A percentile compares a stretch with the other conserved stretches of the same genome.
Evolutionary conservation across 139 green algal genomes (phyloP).

Genomic region (Zygnema cylindricum): DNA sequence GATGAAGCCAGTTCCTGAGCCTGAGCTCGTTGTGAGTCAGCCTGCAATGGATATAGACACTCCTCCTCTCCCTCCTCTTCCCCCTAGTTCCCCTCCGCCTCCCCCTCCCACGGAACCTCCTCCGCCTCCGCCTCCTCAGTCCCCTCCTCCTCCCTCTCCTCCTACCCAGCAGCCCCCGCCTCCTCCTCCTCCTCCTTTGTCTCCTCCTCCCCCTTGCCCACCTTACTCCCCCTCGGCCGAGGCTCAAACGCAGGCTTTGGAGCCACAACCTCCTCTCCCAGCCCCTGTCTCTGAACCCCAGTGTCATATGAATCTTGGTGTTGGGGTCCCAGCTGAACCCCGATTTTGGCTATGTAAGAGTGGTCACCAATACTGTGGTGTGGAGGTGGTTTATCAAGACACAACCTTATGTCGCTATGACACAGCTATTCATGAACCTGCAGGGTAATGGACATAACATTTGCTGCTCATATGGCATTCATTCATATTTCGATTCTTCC

Average conservation of each 20-base stretch:
- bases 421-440: background rate
- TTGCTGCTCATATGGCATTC: no score
- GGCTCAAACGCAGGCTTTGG: constrained; percentile 13
- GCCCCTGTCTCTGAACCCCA: constrained; percentile 19
- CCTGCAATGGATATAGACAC: background rate
- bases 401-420: background rate
- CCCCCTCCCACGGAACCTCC: constrained; percentile 26
- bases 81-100: constrained; percentile 32
- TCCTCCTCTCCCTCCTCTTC: constrained; percentile 17
- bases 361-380: constrained; percentile 46
- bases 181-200: constrained; percentile 35
- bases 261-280: background rate
- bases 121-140: constrained; percentile 24
- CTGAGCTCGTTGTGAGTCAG: background rate
- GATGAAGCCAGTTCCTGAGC: background rate
- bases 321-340: background rate
- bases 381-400: constrained; percentile 31
- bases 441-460: no score
- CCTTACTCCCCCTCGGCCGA: background rate
- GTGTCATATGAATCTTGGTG: constrained; percentile 8
- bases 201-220: constrained; percentile 23
- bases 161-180: constrained; percentile 27
- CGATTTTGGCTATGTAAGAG: constrained; percentile 50
- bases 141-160: constrained; percentile 31
- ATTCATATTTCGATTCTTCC: no score